Evolutionary conservation across 2,329 filamentous ascomycete genomes (phyloP), one percentile per base, ranked within the genome.

Genomic region (Hansfordia pulvinata): DNA sequence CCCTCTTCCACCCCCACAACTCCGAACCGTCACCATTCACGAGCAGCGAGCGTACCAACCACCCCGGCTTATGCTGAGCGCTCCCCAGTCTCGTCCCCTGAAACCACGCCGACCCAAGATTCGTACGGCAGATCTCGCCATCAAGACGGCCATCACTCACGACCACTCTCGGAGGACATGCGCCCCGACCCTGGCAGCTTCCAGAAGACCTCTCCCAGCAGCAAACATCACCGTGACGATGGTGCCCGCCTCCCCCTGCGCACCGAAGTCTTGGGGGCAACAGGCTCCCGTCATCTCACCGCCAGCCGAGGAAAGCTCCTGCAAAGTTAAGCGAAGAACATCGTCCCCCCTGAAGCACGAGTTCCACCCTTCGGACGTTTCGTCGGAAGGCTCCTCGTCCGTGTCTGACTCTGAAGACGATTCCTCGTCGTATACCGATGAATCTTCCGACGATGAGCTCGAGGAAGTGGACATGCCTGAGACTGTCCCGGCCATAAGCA

Each of bases 331-430:
- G 44, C 72, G 86, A 23, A 73, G 85, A 11, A 79, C 75, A 2
- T 96, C 90, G 0, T 98, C 90, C 2, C 90, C 90, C 1, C 61
- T 98, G 26, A 98, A 98, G 56, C 88, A 96, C 46, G 88, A 98
- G 54, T 98, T 94, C 42, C 77, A 86, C 35, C 88, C 88, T 10
- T 96, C 90, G 1, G 70, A 76, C 26, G 52, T 62, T 25, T 73
- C 68, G 0, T 75, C 70, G 1, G 57, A 51, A 10, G 40, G 37
- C 16, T 46, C 46, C 7, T 30, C 32, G 13, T 45, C 45, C 6
- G 29, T 35, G 12, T 43, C 43, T 13, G 36, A 27, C 20, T 44
- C 44, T n/a, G 46, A 44, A 6, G 74, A 71, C 6, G 71, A 69
- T 23, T 76, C 73, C 0, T 68, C 70, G 21, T 71, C 71, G 6